These are phyloP conservation scores for Agrocybe praecox DNA, from an alignment of 768 basidiomycete genomes.

Conservation along the genomic window DNA sequence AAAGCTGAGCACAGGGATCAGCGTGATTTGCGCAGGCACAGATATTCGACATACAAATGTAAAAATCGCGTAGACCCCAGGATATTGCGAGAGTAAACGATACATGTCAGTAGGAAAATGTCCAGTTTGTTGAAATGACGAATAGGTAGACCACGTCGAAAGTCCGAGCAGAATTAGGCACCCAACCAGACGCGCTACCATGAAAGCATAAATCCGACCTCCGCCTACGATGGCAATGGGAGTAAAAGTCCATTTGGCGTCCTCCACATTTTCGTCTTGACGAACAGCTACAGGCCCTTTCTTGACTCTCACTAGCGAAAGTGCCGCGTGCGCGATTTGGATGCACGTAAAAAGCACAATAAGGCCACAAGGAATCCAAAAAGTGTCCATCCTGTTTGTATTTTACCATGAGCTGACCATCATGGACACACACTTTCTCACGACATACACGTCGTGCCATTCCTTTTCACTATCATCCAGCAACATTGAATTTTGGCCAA, in stretches of 20 bases:
- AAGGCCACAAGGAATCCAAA: not conserved
- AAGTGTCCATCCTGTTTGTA: not conserved
- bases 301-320: not conserved
- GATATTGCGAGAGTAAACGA: too few species aligned
- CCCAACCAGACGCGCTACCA: constrained; percentile 13
- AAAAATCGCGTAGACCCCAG: constrained; percentile 6
- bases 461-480: not conserved
- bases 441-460: not conserved
- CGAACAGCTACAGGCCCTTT: too few species aligned
- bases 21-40: not conserved
- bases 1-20: constrained; percentile 17
- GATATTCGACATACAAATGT: constrained; percentile 8
- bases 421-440: not conserved
- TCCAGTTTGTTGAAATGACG: too few species aligned
- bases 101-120: not conserved
- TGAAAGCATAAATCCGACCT: constrained; percentile 10
- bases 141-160: not conserved
- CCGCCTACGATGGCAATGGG: constrained; percentile 1
- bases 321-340: not conserved
- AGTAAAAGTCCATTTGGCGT: not conserved
- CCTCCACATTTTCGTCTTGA: too few species aligned
- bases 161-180: constrained; percentile 5
- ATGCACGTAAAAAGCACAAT: not conserved
- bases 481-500: not conserved
- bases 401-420: not conserved